Conservation (phyloP, 2,329 filamentous ascomycete species). For the Aaosphaeria pasadenensis region DNA sequence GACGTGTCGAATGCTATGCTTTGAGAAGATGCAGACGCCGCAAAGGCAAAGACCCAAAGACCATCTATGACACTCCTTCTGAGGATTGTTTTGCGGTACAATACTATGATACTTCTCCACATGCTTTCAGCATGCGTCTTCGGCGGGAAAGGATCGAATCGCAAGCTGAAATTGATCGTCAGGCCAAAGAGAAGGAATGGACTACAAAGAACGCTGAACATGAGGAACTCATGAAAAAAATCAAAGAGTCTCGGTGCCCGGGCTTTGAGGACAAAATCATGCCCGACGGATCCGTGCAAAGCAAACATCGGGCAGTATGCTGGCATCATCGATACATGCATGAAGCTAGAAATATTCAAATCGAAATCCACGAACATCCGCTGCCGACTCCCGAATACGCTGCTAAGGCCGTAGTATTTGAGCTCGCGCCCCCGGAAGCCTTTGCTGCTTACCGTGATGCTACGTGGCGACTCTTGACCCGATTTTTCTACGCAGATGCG, state of each 20-base stretch:
- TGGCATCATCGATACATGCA: too few species aligned
- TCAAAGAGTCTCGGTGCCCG: slow-evolving; percentile 31
- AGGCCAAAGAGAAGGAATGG: slow-evolving; percentile 42
- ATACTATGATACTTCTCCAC: slow-evolving; percentile 42
- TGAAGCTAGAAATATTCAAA: slow-evolving; percentile 40
- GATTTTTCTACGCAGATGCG: slow-evolving; percentile 24
- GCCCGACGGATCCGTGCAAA: too few species aligned
- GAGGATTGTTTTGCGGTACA: slow-evolving; percentile 45
- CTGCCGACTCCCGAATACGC: slow-evolving; percentile 40
- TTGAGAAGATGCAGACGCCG: slow-evolving; percentile 28
- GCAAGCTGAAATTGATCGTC: slow-evolving; percentile 21
- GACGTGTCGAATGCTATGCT: slow-evolving; percentile 51
- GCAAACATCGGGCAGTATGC: too few species aligned
- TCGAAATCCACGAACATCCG: slow-evolving; percentile 50
- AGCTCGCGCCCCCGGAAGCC: slow-evolving; percentile 45
- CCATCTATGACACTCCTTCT: slow-evolving; percentile 48
- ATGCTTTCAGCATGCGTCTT: slow-evolving; percentile 16
- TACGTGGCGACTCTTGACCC: slow-evolving; percentile 49
- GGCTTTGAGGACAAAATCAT: slow-evolving; percentile 10
- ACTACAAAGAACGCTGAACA: slow-evolving; percentile 30
- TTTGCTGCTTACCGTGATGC: slow-evolving; percentile 52
- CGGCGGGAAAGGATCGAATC: slow-evolving; percentile 36
- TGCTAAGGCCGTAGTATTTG: slow-evolving; percentile 51
- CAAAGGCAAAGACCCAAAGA: slow-evolving; percentile 18
- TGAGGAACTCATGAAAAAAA: slow-evolving; percentile 35